These are phyloP conservation scores for Cetradonia linearis DNA, from an alignment of 495 filamentous ascomycete genomes.

Conservation along the genomic window DNA sequence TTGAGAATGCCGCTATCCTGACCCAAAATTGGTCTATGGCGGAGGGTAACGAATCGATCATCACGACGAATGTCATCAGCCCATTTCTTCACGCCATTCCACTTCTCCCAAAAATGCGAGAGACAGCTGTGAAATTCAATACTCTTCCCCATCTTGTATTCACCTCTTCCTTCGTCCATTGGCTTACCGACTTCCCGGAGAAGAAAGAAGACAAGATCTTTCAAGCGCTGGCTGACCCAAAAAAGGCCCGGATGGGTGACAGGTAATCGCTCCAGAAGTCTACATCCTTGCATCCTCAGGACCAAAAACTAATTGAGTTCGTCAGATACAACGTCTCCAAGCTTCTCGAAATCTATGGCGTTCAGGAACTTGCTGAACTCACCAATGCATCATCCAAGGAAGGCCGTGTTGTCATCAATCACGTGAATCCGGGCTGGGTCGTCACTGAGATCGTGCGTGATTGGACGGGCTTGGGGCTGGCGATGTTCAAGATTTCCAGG, in stretches of 20 bases:
- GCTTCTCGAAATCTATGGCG: constrained; percentile 28
- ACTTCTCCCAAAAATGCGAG: constrained; percentile 23
- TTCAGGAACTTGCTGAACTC: constrained; percentile 28
- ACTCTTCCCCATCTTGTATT: constrained; percentile 21
- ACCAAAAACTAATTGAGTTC: neutral
- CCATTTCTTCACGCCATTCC: constrained; percentile 37
- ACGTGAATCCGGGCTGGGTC: constrained; percentile 30
- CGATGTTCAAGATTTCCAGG: constrained; percentile 4
- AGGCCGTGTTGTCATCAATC: constrained; percentile 27
- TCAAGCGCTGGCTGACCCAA: constrained; percentile 23
- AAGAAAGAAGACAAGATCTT: constrained; percentile 26
- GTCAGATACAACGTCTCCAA: constrained; percentile 31
- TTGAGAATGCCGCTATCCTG: constrained; percentile 36
- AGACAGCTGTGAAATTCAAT: constrained; percentile 20
- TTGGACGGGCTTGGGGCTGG: neutral
- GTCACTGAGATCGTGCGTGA: constrained; percentile 28
- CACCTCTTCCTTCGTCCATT: constrained; percentile 28
- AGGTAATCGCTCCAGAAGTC: constrained; percentile 17
- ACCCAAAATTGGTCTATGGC: constrained; percentile 7
- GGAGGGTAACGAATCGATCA: constrained; percentile 26
- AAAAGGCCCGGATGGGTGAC: constrained; percentile 26
- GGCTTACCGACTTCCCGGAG: constrained; percentile 30
- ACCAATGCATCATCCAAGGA: constrained; percentile 24
- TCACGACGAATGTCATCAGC: constrained; percentile 40
- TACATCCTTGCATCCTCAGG: neutral